phyloP scores from a whole-genome alignment of 2,329 filamentous ascomycete genomes.

The Coniochaeta sp. region DNA sequence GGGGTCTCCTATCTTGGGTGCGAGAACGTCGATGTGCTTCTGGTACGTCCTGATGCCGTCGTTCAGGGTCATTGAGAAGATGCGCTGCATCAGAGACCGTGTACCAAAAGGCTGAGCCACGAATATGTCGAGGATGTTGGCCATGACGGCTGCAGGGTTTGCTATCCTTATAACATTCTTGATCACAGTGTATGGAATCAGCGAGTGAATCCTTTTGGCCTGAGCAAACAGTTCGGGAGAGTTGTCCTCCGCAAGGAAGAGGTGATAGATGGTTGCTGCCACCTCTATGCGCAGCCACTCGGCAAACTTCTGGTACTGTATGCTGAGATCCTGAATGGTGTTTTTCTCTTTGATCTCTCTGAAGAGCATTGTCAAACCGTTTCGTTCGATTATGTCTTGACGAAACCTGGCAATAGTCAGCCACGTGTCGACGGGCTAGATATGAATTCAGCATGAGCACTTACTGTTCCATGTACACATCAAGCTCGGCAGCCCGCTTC shows the following conservation, averaged over 20 bases:
- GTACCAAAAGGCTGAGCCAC: conserved; percentile 90
- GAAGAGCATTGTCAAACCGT: conserved; percentile 88
- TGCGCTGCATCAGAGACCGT: conserved; percentile 83
- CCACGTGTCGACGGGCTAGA: not conserved
- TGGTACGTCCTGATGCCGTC: conserved; percentile 87
- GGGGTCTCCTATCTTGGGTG: conserved; percentile 70
- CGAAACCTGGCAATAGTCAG: conserved; percentile 41
- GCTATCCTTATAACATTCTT: conserved; percentile 97
- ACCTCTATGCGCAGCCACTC: conserved; percentile 98
- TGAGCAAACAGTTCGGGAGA: conserved; percentile 94
- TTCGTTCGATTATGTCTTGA: conserved; percentile 58
- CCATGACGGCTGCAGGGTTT: conserved; percentile 95
- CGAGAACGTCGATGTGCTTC: conserved; percentile 73
- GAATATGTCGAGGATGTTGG: conserved; percentile 89
- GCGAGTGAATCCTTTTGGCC: conserved; percentile 85
- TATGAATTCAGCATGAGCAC: conserved; percentile 21
- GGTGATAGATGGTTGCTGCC: conserved; percentile 90
- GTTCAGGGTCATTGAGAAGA: conserved; percentile 84
- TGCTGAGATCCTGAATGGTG: conserved; percentile 77
- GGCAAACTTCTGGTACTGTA: conserved; percentile 96
- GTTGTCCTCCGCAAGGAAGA: conserved; percentile 97
- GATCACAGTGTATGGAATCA: conserved; percentile 85
- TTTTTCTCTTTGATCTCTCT: conserved; percentile 87
- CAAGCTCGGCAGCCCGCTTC: conserved; percentile 81
- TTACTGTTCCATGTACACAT: conserved; percentile 95